Conservation (phyloP, 176 grass and related monocot genomes). For the Melocanna baccifera region DNA sequence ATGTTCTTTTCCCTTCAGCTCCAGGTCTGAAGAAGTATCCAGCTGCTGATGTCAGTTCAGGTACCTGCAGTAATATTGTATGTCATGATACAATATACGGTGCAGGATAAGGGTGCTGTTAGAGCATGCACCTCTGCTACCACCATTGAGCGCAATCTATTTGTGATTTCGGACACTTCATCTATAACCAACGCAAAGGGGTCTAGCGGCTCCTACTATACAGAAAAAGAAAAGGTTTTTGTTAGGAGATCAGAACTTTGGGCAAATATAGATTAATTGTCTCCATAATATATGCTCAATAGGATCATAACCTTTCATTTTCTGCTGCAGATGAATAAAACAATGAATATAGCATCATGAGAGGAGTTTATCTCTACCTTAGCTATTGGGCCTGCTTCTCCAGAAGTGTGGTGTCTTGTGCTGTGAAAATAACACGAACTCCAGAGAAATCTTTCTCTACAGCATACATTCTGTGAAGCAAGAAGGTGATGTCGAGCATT, state of each 20-base stretch:
- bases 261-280: not conserved
- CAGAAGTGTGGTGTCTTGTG: not conserved
- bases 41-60: conserved; percentile 56
- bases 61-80: conserved; percentile 36
- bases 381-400: conserved; percentile 14
- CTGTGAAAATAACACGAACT: conserved; percentile 31
- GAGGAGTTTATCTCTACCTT: conserved; percentile 32
- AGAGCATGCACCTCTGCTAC: conserved; percentile 42
- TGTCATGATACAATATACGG: not conserved
- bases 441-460: conserved; percentile 12
- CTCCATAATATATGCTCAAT: not conserved
- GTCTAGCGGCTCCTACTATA: conserved; percentile 46
- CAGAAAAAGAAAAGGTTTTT: not conserved
- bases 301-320: not conserved
- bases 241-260: not conserved
- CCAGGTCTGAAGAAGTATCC: conserved; percentile 68
- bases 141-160: conserved; percentile 49
- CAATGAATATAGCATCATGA: not conserved
- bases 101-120: not conserved
- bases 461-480: conserved; percentile 42
- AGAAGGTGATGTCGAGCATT: conserved; percentile 15
- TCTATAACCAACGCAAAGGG: conserved; percentile 47
- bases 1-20: conserved; percentile 64
- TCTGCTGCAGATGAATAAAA: not conserved
- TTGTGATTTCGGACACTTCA: conserved; percentile 47